Conservation (phyloP, 2,329 filamentous ascomycete species). For the Chalara sp. region DNA sequence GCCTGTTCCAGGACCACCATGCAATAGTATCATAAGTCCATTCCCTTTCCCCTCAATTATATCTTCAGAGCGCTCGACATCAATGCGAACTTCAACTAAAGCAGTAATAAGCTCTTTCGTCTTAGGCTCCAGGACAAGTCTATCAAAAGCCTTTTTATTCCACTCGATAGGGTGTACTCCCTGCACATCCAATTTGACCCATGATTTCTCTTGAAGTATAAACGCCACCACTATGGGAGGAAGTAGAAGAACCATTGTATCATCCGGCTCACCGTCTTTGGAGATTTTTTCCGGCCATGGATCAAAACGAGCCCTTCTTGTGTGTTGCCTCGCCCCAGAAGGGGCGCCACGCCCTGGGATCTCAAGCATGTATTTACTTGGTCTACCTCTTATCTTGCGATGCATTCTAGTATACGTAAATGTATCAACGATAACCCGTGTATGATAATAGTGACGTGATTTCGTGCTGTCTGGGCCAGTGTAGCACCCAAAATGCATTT, state of each 20-base stretch:
- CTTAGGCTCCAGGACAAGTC: background rate
- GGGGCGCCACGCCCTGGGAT: too few species aligned
- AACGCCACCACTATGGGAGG: background rate
- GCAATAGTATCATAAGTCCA: background rate
- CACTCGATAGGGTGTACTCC: background rate
- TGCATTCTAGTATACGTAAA: background rate
- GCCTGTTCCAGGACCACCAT: slow-evolving; percentile 4
- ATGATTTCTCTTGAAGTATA: background rate
- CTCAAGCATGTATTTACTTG: too few species aligned
- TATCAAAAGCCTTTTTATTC: background rate
- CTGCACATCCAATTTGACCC: background rate
- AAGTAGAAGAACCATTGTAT: background rate
- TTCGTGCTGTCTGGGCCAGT: background rate
- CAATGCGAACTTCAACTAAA: background rate
- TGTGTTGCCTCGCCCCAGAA: too few species aligned
- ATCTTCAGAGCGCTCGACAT: background rate
- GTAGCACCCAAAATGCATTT: slow-evolving; percentile 2
- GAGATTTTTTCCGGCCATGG: background rate
- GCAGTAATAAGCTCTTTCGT: slow-evolving; percentile 1
- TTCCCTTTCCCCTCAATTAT: slow-evolving; percentile 1
- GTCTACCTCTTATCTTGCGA: background rate
- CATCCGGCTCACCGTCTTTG: background rate
- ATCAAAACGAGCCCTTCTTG: background rate
- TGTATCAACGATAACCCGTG: background rate
- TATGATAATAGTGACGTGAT: background rate